Evolutionary conservation across 164 flowering plant genomes (phyloP).

Genomic region (Platanus orientalis): DNA sequence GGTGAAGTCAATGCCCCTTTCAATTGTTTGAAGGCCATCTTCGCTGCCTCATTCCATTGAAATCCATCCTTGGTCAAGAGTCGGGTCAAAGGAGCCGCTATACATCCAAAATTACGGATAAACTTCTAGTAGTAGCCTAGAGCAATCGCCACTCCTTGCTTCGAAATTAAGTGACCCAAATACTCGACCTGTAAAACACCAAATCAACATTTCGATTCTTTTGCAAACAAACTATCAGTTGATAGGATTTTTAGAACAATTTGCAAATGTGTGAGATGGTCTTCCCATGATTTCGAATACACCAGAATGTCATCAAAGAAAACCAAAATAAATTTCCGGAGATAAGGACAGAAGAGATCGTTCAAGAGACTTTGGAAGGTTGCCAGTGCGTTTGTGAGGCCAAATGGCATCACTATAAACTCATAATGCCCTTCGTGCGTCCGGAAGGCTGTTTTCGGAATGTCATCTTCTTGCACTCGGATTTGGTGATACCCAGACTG

Average conservation of each 20-base stretch:
- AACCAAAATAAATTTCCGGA: no score
- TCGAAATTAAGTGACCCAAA: no score
- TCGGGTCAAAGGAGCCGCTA: constrained; percentile 7
- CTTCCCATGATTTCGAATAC: constrained; percentile 4
- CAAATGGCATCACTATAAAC: no score
- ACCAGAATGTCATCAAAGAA: no score
- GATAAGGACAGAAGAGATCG: no score
- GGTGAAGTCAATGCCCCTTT: not conserved
- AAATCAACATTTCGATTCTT: constrained; percentile 1
- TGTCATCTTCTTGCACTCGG: no score
- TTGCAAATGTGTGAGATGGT: constrained; percentile 7
- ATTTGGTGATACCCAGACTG: not conserved
- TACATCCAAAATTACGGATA: not conserved
- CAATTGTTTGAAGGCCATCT: constrained; percentile 10
- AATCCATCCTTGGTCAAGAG: constrained; percentile 10
- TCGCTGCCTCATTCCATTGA: constrained; percentile 6
- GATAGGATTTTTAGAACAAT: not conserved
- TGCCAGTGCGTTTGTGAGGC: no score
- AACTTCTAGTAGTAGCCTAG: constrained; percentile 3
- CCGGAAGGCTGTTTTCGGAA: constrained; percentile 6
- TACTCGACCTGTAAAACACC: not conserved
- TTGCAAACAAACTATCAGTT: not conserved
- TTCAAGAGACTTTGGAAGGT: constrained; percentile 7
- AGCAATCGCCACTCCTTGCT: constrained; percentile 5
- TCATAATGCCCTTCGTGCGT: no score